Conservation (phyloP, 805 yeast genomes). For the Zygosaccharomyces bailii region DNA sequence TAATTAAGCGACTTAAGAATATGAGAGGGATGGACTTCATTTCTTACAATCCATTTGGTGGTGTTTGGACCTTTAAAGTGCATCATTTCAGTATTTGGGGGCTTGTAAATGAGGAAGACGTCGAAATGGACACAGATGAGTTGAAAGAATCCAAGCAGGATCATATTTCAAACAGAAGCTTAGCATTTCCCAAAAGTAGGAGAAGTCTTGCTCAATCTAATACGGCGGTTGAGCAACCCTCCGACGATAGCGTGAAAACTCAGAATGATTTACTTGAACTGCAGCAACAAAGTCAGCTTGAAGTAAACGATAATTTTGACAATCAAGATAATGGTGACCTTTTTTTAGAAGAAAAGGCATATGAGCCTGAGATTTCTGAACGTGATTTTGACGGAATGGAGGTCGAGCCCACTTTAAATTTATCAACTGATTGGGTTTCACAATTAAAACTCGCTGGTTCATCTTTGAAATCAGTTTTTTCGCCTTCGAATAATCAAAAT, state of each 20-base stretch:
- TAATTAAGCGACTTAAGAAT: slow-evolving; percentile 49
- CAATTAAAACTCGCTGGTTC: slow-evolving; percentile 54
- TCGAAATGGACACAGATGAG: slow-evolving; percentile 50
- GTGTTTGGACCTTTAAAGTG: slow-evolving; percentile 76
- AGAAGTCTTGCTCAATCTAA: slow-evolving; percentile 17
- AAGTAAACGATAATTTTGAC: slow-evolving; percentile 20
- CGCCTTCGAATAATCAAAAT: slow-evolving; percentile 15
- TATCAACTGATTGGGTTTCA: slow-evolving; percentile 59
- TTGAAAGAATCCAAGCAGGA: slow-evolving; percentile 26
- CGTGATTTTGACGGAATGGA: slow-evolving; percentile 45
- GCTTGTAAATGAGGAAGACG: slow-evolving; percentile 62
- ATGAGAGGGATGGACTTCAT: slow-evolving; percentile 72
- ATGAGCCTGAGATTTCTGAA: slow-evolving; percentile 59
- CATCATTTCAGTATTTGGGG: slow-evolving; percentile 97
- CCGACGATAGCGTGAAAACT: slow-evolving; percentile 5
- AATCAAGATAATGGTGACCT: slow-evolving; percentile 22
- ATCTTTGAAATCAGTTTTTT: slow-evolving; percentile 34
- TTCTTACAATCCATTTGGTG: slow-evolving; percentile 71
- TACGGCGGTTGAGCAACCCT: background rate
- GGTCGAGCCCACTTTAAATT: slow-evolving; percentile 45
- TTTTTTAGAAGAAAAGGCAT: slow-evolving; percentile 58
- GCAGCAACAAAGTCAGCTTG: slow-evolving; percentile 9
- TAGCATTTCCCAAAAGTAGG: slow-evolving; percentile 9
- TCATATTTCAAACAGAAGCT: background rate
- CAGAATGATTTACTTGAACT: slow-evolving; percentile 12